Conservation (phyloP, 345 rosid species). For the Corchorus olitorius region DNA sequence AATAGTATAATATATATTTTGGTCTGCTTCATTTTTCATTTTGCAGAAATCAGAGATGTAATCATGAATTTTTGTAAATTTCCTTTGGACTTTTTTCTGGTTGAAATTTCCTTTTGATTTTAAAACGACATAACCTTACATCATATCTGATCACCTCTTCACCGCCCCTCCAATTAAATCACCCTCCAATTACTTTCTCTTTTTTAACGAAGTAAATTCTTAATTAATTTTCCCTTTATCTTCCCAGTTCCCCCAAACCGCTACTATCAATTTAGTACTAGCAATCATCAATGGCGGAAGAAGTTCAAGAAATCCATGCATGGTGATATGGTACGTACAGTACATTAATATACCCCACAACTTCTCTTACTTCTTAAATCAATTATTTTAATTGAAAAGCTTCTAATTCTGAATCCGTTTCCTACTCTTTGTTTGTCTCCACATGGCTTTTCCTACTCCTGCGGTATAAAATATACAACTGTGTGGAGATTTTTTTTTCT, state of each 20-base stretch:
- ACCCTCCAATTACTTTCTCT: background rate
- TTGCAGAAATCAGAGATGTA: background rate
- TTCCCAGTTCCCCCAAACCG: background rate
- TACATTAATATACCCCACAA: background rate
- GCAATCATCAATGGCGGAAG: slow-evolving; percentile 27
- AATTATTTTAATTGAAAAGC: background rate
- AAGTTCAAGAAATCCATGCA: background rate
- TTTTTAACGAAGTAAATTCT: background rate
- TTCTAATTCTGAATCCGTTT: slow-evolving; percentile 2
- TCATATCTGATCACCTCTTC: slow-evolving; percentile 5
- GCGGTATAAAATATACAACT: slow-evolving; percentile 20
- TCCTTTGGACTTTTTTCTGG: too few relatives aligned
- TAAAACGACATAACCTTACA: background rate
- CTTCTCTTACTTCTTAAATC: background rate
- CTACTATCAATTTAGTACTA: background rate
- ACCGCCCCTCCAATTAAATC: slow-evolving; percentile 18
- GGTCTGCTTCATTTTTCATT: too few relatives aligned
- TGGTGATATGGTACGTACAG: background rate
- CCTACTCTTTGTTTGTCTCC: slow-evolving; percentile 29
- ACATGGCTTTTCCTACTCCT: slow-evolving; percentile 46
- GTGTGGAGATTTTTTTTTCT: background rate
- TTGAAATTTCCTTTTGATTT: background rate
- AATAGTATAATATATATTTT: background rate
- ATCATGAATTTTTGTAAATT: background rate
- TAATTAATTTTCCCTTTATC: background rate